Percentiles rank a stretch among this genome's conserved stretches.
Evolutionary conservation across 1,284 basidiomycete genomes (phyloP).

Genomic region (Ceratorhiza oryzae-sativae): DNA sequence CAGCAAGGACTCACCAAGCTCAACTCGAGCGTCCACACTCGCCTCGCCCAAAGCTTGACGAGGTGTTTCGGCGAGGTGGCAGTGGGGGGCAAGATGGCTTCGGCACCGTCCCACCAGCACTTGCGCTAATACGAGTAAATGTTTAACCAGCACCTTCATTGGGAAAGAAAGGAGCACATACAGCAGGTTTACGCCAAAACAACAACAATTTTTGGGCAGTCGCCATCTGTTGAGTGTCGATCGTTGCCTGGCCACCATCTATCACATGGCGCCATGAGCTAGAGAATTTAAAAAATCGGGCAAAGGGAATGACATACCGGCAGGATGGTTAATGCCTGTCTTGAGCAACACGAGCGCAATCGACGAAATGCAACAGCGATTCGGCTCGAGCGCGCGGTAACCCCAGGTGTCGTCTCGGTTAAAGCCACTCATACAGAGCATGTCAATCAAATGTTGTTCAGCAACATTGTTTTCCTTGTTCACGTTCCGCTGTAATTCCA

Average conservation of each 20-base stretch:
- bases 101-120: slow-evolving; percentile 99
- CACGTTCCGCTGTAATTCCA: slow-evolving; percentile 86
- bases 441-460: slow-evolving; percentile 99
- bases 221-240: slow-evolving; percentile 93
- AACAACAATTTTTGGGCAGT: slow-evolving; percentile 97
- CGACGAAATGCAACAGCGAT: slow-evolving; percentile 95
- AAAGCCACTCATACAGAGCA: slow-evolving; percentile 99
- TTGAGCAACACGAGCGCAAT: slow-evolving; percentile 98
- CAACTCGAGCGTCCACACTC: slow-evolving; percentile 98
- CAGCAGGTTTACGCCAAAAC: slow-evolving; percentile 99
- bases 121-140: slow-evolving; percentile 85
- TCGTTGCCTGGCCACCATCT: slow-evolving; percentile 68
- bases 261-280: background rate
- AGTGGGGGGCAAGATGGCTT: slow-evolving; percentile 75
- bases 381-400: slow-evolving; percentile 93
- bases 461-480: slow-evolving; percentile 99
- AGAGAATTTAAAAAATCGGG: background rate
- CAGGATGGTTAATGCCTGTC: slow-evolving; percentile 86
- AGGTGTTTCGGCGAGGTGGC: slow-evolving; percentile 59
- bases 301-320: slow-evolving; percentile 55
- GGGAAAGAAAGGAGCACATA: slow-evolving; percentile 55
- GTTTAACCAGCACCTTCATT: too few relatives aligned
- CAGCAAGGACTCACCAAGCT: slow-evolving; percentile 73
- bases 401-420: slow-evolving; percentile 97
- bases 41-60: slow-evolving; percentile 93